These are phyloP conservation scores for Cordyceps cateniannulata DNA, from an alignment of 2,329 filamentous ascomycete genomes.

Conservation along the genomic window DNA sequence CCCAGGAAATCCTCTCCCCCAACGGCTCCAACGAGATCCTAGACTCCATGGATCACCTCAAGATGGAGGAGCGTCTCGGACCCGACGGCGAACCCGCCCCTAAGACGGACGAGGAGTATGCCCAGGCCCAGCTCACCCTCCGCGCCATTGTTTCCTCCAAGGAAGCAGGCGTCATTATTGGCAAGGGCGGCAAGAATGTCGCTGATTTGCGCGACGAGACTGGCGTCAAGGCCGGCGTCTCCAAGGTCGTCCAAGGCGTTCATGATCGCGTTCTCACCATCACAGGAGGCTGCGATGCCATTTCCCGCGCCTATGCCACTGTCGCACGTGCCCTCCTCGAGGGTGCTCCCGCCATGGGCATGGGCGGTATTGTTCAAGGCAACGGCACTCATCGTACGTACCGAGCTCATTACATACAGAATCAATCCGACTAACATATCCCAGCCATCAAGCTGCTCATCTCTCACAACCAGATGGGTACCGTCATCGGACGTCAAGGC, in stretches of 20 bases:
- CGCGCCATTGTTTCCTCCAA: slow-evolving; percentile 98
- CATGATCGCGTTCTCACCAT: slow-evolving; percentile 96
- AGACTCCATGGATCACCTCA: slow-evolving; percentile 59
- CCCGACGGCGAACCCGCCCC: slow-evolving; percentile 73
- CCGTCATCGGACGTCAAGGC: slow-evolving; percentile 93
- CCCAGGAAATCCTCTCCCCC: slow-evolving; percentile 50
- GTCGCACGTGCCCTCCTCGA: slow-evolving; percentile 89
- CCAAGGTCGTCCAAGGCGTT: slow-evolving; percentile 96
- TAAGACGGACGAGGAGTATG: slow-evolving; percentile 96
- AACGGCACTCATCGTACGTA: slow-evolving; percentile 85
- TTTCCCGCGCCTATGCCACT: slow-evolving; percentile 86
- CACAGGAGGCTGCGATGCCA: slow-evolving; percentile 79
- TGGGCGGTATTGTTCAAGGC: slow-evolving; percentile 82
- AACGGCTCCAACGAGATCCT: slow-evolving; percentile 55
- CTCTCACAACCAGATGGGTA: slow-evolving; percentile 99
- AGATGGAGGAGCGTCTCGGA: slow-evolving; percentile 59
- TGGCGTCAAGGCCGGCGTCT: slow-evolving; percentile 94
- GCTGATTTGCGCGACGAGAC: slow-evolving; percentile 96
- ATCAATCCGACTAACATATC: slow-evolving; percentile 11
- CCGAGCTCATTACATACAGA: not conserved
- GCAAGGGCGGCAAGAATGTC: slow-evolving; percentile 97
- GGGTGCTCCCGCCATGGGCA: slow-evolving; percentile 89
- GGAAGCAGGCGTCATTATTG: slow-evolving; percentile 97
- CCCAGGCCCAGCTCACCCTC: slow-evolving; percentile 83
- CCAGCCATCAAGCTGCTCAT: slow-evolving; percentile 94